Base-by-base conservation (phyloP, 768 basidiomycete genomes). In the Phaeolepiota aurea region DNA sequence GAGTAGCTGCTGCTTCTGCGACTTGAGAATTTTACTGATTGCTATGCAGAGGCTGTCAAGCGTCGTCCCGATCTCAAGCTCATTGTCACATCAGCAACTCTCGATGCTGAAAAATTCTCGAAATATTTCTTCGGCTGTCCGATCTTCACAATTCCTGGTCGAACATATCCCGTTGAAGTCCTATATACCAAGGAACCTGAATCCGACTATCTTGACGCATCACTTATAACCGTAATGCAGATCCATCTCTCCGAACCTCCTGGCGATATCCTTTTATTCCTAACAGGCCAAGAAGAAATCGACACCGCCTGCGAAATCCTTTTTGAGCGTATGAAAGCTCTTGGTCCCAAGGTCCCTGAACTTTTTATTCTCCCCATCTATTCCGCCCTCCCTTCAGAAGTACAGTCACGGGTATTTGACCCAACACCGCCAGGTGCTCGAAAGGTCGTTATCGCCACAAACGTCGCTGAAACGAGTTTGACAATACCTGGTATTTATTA, bases 111-210 rank as follows among this genome's bases (percentile, higher is more conserved):
- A 64, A 98, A 98, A 68, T 99, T 99, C 63, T 93, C 94, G 16
- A 92, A 92, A 55, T 99, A 99, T 72, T 99, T 99, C 71, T 96
- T 84, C 59, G 90, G 87, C 4, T 97, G 93, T 61, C 94, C 96
- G 20, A 98, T 99, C 62, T 98, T 98, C 73, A 96, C 94, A 25
- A 98, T 99, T 48, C 96, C 96, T n/a, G 96, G 96, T 51, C 83
- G 93, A 54, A 92, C 92, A n/a, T 98, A 89, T 64, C 96, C 96
- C 4, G 96, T 98, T 47, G 96, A 99, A 62, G 76, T 87, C 20
- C 69, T 98, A n/a, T 99, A 98, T 65, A 97, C 94, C 50, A 98
- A 98, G 59, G 96, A 99, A 54, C 96, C 96, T 0, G 96, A 98
- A 62, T 75, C 77, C 15, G 96, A 99, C 62, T 99, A 99, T 62